These are phyloP conservation scores for Linum usitatissimum DNA, from an alignment of 345 rosid species.

Conservation along the genomic window DNA sequence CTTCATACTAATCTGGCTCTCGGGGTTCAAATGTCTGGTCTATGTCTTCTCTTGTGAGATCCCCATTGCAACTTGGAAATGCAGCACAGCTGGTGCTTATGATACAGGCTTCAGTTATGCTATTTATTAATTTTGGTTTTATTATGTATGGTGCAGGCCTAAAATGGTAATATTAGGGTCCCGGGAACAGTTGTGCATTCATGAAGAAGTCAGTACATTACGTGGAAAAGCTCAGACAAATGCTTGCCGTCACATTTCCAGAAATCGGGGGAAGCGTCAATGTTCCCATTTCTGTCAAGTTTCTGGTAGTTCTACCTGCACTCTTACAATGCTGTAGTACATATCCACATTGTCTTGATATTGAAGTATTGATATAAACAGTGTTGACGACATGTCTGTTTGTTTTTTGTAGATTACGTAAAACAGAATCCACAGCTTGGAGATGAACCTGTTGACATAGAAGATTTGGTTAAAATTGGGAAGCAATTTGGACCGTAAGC, in stretches of 20 bases:
- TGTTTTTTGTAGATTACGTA: constrained; percentile 44
- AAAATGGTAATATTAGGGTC: constrained; percentile 89
- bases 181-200: constrained; percentile 85
- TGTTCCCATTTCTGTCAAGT: constrained; percentile 49
- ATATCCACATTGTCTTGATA: background rate
- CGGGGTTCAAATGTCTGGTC: no score
- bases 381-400: constrained; percentile 10
- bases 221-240: constrained; percentile 80
- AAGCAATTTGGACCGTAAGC: constrained; percentile 69
- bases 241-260: constrained; percentile 66
- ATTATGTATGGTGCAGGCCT: constrained; percentile 49
- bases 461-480: constrained; percentile 83
- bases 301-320: constrained; percentile 26
- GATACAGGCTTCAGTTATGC: background rate
- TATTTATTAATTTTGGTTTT: constrained; percentile 2
- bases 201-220: constrained; percentile 69
- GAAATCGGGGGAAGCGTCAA: constrained; percentile 40
- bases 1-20: background rate
- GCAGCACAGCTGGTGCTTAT: no score
- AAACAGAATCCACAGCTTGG: constrained; percentile 63
- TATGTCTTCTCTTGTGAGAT: no score
- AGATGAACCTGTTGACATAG: constrained; percentile 85
- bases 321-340: background rate
- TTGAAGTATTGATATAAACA: background rate
- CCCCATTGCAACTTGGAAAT: no score